phyloP scores from a whole-genome alignment of 2,329 filamentous ascomycete genomes.

The Talaromyces rugulosus region DNA sequence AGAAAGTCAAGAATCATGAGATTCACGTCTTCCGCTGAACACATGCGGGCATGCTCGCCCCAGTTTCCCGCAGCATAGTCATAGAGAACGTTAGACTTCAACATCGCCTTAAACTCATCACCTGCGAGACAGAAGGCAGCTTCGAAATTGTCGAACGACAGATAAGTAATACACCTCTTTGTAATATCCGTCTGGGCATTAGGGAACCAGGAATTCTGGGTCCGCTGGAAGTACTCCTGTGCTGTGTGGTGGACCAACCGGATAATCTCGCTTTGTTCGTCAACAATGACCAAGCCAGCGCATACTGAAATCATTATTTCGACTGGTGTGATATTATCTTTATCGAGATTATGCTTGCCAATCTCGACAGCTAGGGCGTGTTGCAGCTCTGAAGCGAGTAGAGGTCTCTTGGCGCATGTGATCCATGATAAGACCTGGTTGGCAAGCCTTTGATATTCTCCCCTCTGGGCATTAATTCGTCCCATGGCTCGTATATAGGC shows the following conservation, averaged over 20 bases:
- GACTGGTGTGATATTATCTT: background rate
- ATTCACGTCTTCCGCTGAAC: too few species aligned
- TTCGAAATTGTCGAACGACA: constrained; percentile 18
- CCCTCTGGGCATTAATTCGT: background rate
- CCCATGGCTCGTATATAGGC: background rate
- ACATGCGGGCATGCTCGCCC: constrained; percentile 13
- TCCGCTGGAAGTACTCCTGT: constrained; percentile 42
- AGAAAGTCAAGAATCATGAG: too few species aligned
- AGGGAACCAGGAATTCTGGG: constrained; percentile 28
- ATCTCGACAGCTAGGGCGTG: constrained; percentile 4
- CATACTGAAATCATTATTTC: constrained; percentile 15
- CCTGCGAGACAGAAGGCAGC: background rate
- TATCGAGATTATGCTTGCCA: background rate
- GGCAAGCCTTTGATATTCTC: constrained; percentile 1
- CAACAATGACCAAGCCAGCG: constrained; percentile 19
- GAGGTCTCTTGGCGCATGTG: constrained; percentile 8
- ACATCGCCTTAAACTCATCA: background rate
- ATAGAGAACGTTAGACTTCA: constrained; percentile 13
- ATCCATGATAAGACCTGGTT: constrained; percentile 11
- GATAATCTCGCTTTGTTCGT: constrained; percentile 16
- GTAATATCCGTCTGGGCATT: constrained; percentile 14
- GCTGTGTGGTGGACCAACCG: constrained; percentile 42
- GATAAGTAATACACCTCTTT: constrained; percentile 17
- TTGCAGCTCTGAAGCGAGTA: background rate
- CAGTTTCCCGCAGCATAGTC: constrained; percentile 17